Evolutionary conservation across 2,329 filamentous ascomycete genomes (phyloP).

Genomic region (Macrophomina tecta): DNA sequence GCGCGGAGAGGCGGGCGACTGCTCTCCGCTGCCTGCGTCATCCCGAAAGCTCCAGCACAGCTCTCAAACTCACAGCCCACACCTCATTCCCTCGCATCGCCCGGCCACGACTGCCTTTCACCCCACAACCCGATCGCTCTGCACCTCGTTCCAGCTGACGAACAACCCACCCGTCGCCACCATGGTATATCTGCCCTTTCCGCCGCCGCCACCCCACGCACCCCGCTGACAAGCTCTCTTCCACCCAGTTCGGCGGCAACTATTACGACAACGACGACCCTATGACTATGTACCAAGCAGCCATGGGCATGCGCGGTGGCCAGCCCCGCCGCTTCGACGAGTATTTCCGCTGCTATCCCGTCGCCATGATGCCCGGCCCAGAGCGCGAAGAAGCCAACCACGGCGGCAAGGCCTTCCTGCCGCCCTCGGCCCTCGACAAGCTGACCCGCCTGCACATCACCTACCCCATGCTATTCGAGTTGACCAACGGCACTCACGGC

Average conservation of each 20-base stretch:
- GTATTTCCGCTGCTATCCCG: slow-evolving; percentile 96
- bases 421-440: slow-evolving; percentile 95
- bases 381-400: slow-evolving; percentile 91
- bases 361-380: slow-evolving; percentile 90
- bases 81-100: neutral
- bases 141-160: neutral
- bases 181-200: slow-evolving; percentile 42
- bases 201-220: slow-evolving; percentile 17
- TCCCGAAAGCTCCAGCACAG: slow-evolving; percentile 24
- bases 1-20: slow-evolving; percentile 10
- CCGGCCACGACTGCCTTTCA: neutral
- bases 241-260: slow-evolving; percentile 47
- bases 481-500: slow-evolving; percentile 76
- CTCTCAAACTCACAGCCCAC: neutral
- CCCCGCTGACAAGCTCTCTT: slow-evolving; percentile 32
- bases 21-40: slow-evolving; percentile 17
- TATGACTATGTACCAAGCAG: slow-evolving; percentile 60
- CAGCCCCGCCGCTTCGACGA: slow-evolving; percentile 86
- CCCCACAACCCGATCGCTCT: neutral
- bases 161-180: slow-evolving; percentile 17
- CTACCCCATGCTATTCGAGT: slow-evolving; percentile 96
- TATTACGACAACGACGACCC: slow-evolving; percentile 61
- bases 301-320: slow-evolving; percentile 58
- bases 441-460: slow-evolving; percentile 94
- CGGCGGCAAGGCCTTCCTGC: slow-evolving; percentile 96